Conservation (phyloP, 2,329 filamentous ascomycete genomes). For the Clarireedia hainanense region DNA sequence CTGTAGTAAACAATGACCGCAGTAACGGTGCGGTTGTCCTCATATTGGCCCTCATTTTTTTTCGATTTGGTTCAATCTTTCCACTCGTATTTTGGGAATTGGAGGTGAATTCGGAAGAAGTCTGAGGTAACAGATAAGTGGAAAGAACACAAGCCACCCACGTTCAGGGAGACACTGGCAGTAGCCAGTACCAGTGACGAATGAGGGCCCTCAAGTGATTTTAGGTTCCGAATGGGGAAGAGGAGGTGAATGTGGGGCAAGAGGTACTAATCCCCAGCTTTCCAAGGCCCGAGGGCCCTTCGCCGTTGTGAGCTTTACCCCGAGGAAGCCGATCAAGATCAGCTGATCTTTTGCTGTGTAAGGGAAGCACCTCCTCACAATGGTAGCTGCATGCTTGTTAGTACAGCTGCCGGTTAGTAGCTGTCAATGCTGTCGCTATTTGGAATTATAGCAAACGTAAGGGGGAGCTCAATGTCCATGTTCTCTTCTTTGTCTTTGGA, state of each 20-base stretch:
- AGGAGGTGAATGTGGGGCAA: conserved; percentile 6
- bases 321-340: not conserved
- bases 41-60: conserved; percentile 22
- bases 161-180: not conserved
- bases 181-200: not conserved
- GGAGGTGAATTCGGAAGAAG: not conserved
- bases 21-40: conserved; percentile 18
- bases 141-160: not conserved
- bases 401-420: not conserved
- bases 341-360: not conserved
- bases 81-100: not conserved
- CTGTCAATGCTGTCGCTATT: not conserved
- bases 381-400: not conserved
- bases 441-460: not conserved
- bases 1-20: conserved; percentile 16
- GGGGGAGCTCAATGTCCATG: not conserved
- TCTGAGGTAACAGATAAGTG: not conserved
- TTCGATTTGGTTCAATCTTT: conserved; percentile 1
- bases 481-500: too few species aligned
- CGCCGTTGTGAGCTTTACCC: not conserved
- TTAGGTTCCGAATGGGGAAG: not conserved
- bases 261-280: not conserved
- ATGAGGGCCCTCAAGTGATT: not conserved
- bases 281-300: not conserved
- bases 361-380: not conserved